phyloP scores from a whole-genome alignment of 2,329 filamentous ascomycete species.

The Fusarium foetens region DNA sequence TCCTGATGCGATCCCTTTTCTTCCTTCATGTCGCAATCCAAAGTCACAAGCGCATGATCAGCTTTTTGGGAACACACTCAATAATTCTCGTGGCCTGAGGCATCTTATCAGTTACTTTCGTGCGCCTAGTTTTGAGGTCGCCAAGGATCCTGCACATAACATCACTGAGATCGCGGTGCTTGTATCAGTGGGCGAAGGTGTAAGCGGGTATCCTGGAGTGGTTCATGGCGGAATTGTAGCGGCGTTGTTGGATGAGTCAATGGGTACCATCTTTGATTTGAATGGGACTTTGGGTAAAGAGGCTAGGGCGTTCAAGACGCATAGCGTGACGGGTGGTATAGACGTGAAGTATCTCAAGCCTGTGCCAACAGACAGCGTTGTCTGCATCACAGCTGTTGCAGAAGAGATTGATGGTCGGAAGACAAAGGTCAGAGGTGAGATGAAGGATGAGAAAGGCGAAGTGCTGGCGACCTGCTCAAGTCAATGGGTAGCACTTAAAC shows the following conservation, averaged over 20 bases:
- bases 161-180: conserved; percentile 47
- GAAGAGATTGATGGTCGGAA: conserved; percentile 50
- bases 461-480: conserved; percentile 48
- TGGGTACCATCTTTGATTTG: conserved; percentile 51
- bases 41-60: conserved; percentile 46
- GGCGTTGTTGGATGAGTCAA: conserved; percentile 52
- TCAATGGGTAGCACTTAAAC: conserved; percentile 48
- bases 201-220: conserved; percentile 48
- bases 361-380: conserved; percentile 44
- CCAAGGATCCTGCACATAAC: conserved; percentile 38
- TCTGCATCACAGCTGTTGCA: conserved; percentile 48
- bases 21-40: conserved; percentile 50
- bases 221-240: conserved; percentile 52
- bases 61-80: conserved; percentile 49
- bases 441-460: conserved; percentile 46
- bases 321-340: conserved; percentile 50
- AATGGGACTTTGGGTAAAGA: conserved; percentile 49
- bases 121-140: conserved; percentile 40
- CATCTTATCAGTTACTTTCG: conserved; percentile 52
- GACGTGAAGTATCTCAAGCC: conserved; percentile 50
- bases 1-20: conserved; percentile 46
- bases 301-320: conserved; percentile 41
- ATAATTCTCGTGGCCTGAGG: conserved; percentile 41
- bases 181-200: conserved; percentile 48
- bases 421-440: conserved; percentile 44